These are phyloP conservation scores for Colletotrichum agaves DNA, from an alignment of 2,329 filamentous ascomycete genomes.

Conservation along the genomic window DNA sequence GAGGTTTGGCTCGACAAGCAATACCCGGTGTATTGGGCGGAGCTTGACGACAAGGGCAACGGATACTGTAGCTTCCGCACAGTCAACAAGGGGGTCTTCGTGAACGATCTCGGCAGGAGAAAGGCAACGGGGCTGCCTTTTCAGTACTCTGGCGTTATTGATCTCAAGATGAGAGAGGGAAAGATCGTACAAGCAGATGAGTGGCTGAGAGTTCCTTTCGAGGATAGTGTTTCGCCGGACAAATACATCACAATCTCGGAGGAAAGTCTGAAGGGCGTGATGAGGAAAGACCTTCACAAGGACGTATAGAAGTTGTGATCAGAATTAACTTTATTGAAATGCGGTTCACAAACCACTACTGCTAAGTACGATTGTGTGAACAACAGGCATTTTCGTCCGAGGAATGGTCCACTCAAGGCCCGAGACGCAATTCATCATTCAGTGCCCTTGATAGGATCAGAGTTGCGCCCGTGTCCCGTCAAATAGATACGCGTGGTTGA, in stretches of 20 bases:
- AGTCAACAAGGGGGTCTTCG: conserved; percentile 27
- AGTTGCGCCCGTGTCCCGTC: no score
- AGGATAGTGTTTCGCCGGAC: conserved; percentile 25
- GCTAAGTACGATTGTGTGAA: no score
- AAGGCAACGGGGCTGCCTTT: conserved; percentile 28
- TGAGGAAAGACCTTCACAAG: conserved; percentile 16
- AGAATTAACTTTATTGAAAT: no score
- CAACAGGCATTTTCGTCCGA: no score
- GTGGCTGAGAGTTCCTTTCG: conserved; percentile 23
- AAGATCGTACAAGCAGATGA: conserved; percentile 25
- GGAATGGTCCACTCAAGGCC: no score
- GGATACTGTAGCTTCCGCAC: conserved; percentile 31
- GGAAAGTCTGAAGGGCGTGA: conserved; percentile 14
- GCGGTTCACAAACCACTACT: no score
- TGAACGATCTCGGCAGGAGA: conserved; percentile 24
- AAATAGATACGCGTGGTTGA: no score
- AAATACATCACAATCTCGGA: conserved; percentile 32
- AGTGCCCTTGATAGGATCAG: no score
- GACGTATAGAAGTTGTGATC: background rate
- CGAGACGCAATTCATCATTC: no score
- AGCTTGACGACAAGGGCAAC: conserved; percentile 16
- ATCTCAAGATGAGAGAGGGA: conserved; percentile 12
- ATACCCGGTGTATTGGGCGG: conserved; percentile 29
- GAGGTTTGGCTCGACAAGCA: conserved; percentile 22
- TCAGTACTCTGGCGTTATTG: conserved; percentile 22